Base-by-base conservation (phyloP, 1,139 yeast genomes). In the Candida dubliniensis region DNA sequence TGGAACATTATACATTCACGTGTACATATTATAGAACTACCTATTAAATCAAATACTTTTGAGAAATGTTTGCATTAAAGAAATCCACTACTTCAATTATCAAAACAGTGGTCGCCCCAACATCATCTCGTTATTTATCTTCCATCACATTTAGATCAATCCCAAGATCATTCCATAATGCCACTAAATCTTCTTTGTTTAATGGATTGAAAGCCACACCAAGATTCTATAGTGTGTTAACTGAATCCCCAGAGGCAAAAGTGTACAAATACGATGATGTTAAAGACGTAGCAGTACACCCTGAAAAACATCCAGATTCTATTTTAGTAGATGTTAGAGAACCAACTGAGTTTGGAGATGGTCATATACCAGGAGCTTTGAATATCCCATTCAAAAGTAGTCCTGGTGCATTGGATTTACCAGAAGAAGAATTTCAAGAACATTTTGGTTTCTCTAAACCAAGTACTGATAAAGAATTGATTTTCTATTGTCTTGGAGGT, bases 401-500 rank as follows among this genome's bases (percentile, higher is more conserved):
- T 12, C 98, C 98, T 0, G 96, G 96, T n/a, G 98, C 98, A 0
- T 74, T 93, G 51, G 89, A 87, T 44, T 76, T 93, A 47, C 68
- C 83, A 2, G 75, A 78, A 7, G 95, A 87, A 43, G 96, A 88
- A 53, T 93, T 95, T 59, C 76, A 80, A 55, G 87, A 86, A 33
- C 72, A 79, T 43, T 90, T 91, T 67, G 93, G 96, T 12, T 84
- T 90, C 58, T 74, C 73, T n/a, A 93, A 93, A 68, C 99, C 99
- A 3, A 56, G 69, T 6, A 63, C 72, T 36, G 82, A 81, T 40
- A 80, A 86, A 59, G 89, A 88, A 55, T 74, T 93, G 61, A 79
- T 93, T 35, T 91, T 93, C 66, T 91, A 91, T 69, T 93, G 99
- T 68, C 81, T 87, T 46, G 96, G 88, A 5, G 99, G 99, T 44